phyloP scores from a whole-genome alignment of 1,284 basidiomycete genomes.

The Ganoderma boninense region DNA sequence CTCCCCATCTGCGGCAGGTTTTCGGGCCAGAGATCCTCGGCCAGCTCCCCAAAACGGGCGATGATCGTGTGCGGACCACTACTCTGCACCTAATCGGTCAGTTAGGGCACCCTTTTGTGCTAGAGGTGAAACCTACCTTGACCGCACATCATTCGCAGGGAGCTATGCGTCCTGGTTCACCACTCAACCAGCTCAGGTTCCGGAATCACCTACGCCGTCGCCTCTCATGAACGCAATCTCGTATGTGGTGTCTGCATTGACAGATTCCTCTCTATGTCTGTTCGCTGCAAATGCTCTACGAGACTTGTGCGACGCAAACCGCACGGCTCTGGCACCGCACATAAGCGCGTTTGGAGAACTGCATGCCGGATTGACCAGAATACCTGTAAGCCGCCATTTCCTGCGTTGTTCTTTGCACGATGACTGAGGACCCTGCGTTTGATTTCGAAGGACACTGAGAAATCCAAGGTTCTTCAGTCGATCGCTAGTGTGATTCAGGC shows the following conservation, averaged over 20 bases:
- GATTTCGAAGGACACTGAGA: constrained; percentile 76
- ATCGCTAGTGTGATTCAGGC: constrained; percentile 93
- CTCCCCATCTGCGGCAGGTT: constrained; percentile 67
- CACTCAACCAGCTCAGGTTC: constrained; percentile 53
- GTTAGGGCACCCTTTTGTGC: constrained; percentile 26
- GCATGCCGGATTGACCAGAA: constrained; percentile 75
- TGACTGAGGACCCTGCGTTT: too few relatives aligned
- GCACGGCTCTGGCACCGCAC: constrained; percentile 80
- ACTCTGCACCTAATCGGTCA: constrained; percentile 76
- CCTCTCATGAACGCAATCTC: constrained; percentile 67
- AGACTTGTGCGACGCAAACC: constrained; percentile 88
- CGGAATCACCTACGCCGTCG: constrained; percentile 46
- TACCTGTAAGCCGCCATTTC: constrained; percentile 49
- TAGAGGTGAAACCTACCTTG: background rate
- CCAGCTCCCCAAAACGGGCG: constrained; percentile 68
- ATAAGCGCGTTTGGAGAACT: constrained; percentile 86
- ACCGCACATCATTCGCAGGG: constrained; percentile 51
- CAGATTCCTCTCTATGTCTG: constrained; percentile 70
- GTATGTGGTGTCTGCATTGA: constrained; percentile 78
- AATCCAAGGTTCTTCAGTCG: constrained; percentile 87
- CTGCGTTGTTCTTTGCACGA: background rate
- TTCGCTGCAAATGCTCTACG: constrained; percentile 83
- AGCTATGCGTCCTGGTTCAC: constrained; percentile 89
- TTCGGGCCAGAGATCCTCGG: constrained; percentile 79
- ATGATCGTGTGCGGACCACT: constrained; percentile 75